Base-by-base conservation (phyloP, 805 yeast genomes). In the Lachancea quebecensis region DNA sequence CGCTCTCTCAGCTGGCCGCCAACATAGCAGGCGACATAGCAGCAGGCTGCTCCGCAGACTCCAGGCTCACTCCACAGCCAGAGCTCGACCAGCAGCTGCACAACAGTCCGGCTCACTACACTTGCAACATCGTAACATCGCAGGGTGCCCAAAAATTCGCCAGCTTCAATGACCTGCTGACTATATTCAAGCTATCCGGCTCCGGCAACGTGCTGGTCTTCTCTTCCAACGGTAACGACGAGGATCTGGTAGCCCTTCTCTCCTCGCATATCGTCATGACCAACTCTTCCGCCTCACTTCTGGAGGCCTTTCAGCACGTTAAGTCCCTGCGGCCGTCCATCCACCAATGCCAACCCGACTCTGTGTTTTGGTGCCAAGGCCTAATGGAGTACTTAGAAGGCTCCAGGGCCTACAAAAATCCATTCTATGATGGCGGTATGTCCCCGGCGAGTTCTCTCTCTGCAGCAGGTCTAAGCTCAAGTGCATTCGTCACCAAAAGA, bases 241-340 rank as follows among this genome's bases (percentile, higher is more conserved):
- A 55, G 34, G 52, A 56, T 7, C 31, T 64, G 17, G 47, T 53
- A 2, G 50, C 58, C 3, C 40, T 63, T 27, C 41, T 64, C 29
- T 50, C 57, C 2, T 61, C 66, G 1, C 44, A 51, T 4, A 53
- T 62, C 10, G 33, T 62, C 35, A 56, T 50, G 35, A 56, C 53
- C 35, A 53, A 57, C 32, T 55, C 65, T 10, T 38, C 41, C 11
- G 31, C 50, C 10, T 53, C 53, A 10, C 39, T 59, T 4, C 28
- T 46, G 25, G 64, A 63, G n/a, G 65, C 63, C 3, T 54, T 61
- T 32, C 54, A 54, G 35, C 61, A 58, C 34, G 41, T 63, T 17
- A 62, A 57, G 39, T 54, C 53, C 9, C 39, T 61, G 28, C 57
- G 59, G 47, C 60, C 60, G 4, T 45, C 60, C 5, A 48, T 53